Conservation (phyloP, 352 stramenopile species). For the Pythium rhizo-oryzae region DNA sequence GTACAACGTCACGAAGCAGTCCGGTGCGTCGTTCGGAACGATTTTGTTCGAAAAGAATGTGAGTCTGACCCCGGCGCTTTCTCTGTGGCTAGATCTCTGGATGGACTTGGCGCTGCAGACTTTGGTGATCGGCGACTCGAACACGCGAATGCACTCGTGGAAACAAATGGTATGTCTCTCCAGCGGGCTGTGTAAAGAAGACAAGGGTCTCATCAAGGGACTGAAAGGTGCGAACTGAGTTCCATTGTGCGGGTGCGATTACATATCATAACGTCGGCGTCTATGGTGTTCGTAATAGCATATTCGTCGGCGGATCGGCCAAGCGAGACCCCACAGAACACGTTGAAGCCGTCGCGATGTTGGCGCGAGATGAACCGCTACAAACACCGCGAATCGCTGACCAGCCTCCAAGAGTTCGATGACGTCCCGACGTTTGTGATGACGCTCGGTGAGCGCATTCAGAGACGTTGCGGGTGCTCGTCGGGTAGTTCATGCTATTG, state of each 20-base stretch:
- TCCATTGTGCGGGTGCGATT: too few relatives aligned
- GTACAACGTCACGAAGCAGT: slow-evolving; percentile 40
- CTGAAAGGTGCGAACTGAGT: slow-evolving; percentile 30
- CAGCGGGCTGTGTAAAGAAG: slow-evolving; percentile 33
- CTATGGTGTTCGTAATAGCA: slow-evolving; percentile 16
- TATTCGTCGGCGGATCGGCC: slow-evolving; percentile 33
- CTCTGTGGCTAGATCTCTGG: slow-evolving; percentile 48
- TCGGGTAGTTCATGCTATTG: slow-evolving; percentile 80
- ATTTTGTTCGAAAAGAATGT: background rate
- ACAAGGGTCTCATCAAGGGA: slow-evolving; percentile 43
- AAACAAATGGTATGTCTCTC: slow-evolving; percentile 57
- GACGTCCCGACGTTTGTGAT: slow-evolving; percentile 44
- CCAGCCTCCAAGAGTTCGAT: slow-evolving; percentile 35
- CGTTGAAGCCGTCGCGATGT: slow-evolving; percentile 64
- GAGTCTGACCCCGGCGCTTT: too few relatives aligned
- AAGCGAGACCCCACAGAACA: slow-evolving; percentile 45
- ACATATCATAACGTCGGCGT: too few relatives aligned
- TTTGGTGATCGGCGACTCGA: slow-evolving; percentile 35
- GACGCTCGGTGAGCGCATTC: slow-evolving; percentile 63
- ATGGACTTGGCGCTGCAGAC: slow-evolving; percentile 23
- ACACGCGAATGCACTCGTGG: slow-evolving; percentile 31
- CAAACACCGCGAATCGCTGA: slow-evolving; percentile 31
- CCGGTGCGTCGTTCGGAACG: slow-evolving; percentile 33
- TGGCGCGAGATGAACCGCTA: slow-evolving; percentile 58
- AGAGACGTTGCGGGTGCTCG: slow-evolving; percentile 73